phyloP scores from a whole-genome alignment of 1,284 basidiomycete genomes.

The Ceratobasidium sp. region DNA sequence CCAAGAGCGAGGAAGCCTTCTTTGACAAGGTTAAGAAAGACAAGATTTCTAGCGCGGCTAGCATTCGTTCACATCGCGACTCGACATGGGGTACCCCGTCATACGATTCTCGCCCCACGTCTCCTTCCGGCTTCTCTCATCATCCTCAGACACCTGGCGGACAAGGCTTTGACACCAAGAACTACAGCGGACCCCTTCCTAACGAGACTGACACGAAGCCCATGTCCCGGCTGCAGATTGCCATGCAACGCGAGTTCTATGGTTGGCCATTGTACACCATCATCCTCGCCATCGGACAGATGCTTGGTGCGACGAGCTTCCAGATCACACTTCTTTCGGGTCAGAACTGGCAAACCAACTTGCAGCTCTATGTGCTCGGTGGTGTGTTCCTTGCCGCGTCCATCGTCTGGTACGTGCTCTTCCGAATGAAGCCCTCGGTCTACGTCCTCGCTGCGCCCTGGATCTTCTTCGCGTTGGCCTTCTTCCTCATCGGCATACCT shows the following conservation, averaged over 20 bases:
- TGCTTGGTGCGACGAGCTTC: constrained; percentile 92
- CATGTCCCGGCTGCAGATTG: constrained; percentile 86
- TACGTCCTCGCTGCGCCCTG: constrained; percentile 89
- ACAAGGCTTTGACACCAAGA: constrained; percentile 58
- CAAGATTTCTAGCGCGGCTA: constrained; percentile 82
- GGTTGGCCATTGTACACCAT: constrained; percentile 94
- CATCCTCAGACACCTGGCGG: constrained; percentile 56
- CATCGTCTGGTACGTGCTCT: constrained; percentile 90
- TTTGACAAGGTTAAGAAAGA: constrained; percentile 91
- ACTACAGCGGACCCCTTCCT: constrained; percentile 69
- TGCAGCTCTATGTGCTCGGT: constrained; percentile 92
- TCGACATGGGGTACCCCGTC: constrained; percentile 83
- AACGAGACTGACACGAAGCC: constrained; percentile 68
- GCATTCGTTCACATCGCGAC: constrained; percentile 82
- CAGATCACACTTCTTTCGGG: constrained; percentile 91
- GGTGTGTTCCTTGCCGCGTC: constrained; percentile 88
- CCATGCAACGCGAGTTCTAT: constrained; percentile 79
- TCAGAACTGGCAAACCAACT: constrained; percentile 82
- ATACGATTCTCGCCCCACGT: constrained; percentile 81
- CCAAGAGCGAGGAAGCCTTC: constrained; percentile 93
- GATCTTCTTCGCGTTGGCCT: constrained; percentile 90
- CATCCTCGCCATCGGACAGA: constrained; percentile 87
- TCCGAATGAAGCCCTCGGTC: constrained; percentile 88
- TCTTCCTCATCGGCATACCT: constrained; percentile 90
- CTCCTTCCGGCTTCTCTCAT: constrained; percentile 62